Conservation (phyloP, 1,284 basidiomycete genomes). For the Bondarzewia mesenterica region DNA sequence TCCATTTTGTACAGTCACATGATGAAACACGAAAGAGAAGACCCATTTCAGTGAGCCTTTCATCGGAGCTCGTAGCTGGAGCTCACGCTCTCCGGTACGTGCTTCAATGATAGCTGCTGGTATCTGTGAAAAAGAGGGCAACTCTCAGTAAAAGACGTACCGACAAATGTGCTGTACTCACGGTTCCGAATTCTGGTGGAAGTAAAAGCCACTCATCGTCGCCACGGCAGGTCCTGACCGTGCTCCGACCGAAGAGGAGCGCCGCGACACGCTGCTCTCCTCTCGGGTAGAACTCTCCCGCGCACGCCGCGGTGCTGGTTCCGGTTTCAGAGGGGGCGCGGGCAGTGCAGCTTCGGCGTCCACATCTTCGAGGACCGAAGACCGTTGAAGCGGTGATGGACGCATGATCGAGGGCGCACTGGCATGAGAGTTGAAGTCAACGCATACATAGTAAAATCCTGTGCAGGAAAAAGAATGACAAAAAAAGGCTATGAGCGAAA, state of each 20-base stretch:
- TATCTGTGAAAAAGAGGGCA: conserved; percentile 23
- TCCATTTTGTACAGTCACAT: neutral
- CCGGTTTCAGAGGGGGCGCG: conserved; percentile 18
- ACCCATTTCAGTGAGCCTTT: conserved; percentile 14
- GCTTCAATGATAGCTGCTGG: conserved; percentile 33
- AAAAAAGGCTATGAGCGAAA: conserved; percentile 9
- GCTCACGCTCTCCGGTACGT: conserved; percentile 30
- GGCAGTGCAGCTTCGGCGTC: conserved; percentile 6
- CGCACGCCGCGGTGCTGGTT: conserved; percentile 15
- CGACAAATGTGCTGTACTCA: conserved; percentile 46
- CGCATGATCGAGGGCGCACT: conserved; percentile 27
- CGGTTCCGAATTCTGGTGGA: conserved; percentile 86
- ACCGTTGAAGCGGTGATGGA: conserved; percentile 5
- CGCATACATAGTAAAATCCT: conserved; percentile 87
- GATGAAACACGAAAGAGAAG: neutral
- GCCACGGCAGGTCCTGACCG: conserved; percentile 33
- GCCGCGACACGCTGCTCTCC: conserved; percentile 12
- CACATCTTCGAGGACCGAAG: conserved; percentile 10
- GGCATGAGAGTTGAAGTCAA: conserved; percentile 60
- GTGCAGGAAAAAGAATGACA: conserved; percentile 1
- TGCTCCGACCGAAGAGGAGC: conserved; percentile 12
- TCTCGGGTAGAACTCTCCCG: conserved; percentile 19
- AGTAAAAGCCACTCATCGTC: conserved; percentile 88
- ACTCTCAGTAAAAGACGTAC: neutral
- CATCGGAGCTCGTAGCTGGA: conserved; percentile 35